A percentile compares a stretch with the other conserved stretches of the same genome.
Evolutionary conservation across 148 eudicot genomes (phyloP).

Genomic region (Rhododendron ferrugineum): DNA sequence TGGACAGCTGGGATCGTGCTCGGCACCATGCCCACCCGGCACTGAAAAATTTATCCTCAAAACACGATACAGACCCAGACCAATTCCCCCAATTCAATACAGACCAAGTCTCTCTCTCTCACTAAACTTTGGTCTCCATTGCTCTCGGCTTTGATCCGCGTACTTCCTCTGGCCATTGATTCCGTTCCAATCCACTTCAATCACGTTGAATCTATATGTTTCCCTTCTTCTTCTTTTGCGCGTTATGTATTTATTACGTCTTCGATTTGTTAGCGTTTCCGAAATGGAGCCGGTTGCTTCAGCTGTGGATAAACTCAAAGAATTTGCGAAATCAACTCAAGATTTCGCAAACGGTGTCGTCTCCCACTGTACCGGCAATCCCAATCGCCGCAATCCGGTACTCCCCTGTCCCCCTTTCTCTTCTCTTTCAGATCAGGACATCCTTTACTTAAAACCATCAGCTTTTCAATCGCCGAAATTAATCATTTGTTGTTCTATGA

Average conservation of each 20-base stretch:
- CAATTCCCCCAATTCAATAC: too few relatives aligned
- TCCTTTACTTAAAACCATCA: neutral
- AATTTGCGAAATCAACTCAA: slow-evolving; percentile 45
- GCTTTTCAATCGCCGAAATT: neutral
- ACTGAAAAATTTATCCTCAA: too few relatives aligned
- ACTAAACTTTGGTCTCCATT: too few relatives aligned
- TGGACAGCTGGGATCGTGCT: too few relatives aligned
- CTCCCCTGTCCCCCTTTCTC: neutral
- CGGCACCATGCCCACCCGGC: too few relatives aligned
- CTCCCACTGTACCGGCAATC: slow-evolving; percentile 20
- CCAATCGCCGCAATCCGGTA: slow-evolving; percentile 66
- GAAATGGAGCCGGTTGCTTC: slow-evolving; percentile 43
- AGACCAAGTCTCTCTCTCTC: too few relatives aligned
- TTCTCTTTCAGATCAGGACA: neutral
- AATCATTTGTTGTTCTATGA: neutral
- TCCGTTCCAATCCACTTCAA: too few relatives aligned
- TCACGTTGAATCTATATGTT: too few relatives aligned
- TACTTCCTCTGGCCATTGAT: too few relatives aligned
- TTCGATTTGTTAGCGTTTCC: neutral
- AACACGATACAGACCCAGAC: too few relatives aligned
- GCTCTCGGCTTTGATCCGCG: too few relatives aligned
- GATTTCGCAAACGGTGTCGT: slow-evolving; percentile 35
- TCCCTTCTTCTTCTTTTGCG: neutral
- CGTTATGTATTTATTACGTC: too few relatives aligned
- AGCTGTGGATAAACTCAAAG: slow-evolving; percentile 37